Evolutionary conservation across 768 basidiomycete genomes (phyloP).

Genomic region (Tricholoma hemisulphureum): DNA sequence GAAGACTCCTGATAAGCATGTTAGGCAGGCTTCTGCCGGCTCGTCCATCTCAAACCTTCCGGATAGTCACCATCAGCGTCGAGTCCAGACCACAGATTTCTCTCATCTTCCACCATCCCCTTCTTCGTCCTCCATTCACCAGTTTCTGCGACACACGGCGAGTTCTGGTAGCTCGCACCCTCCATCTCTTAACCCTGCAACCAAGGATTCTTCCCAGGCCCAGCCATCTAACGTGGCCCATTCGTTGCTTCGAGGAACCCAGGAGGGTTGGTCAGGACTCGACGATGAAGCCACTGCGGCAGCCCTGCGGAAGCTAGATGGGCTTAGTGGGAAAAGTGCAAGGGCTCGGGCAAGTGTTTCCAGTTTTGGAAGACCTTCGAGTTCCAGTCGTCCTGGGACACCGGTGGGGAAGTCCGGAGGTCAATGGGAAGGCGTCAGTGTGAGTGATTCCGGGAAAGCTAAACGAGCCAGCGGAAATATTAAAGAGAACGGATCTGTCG

Average conservation of each 20-base stretch:
- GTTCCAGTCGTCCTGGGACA: constrained; percentile 70
- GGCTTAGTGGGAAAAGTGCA: constrained; percentile 72
- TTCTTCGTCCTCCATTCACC: constrained; percentile 85
- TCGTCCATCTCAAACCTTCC: constrained; percentile 62
- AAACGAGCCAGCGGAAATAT: constrained; percentile 38
- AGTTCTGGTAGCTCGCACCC: constrained; percentile 40
- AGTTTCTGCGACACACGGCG: constrained; percentile 64
- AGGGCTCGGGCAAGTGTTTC: constrained; percentile 75
- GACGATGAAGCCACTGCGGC: constrained; percentile 89
- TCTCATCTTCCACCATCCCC: constrained; percentile 91
- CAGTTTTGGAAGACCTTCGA: constrained; percentile 65
- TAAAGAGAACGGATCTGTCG: constrained; percentile 37
- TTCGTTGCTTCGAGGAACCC: constrained; percentile 80
- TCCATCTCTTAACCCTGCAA: constrained; percentile 37
- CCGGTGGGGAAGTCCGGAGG: constrained; percentile 60
- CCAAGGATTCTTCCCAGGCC: constrained; percentile 44
- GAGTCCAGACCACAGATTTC: constrained; percentile 73
- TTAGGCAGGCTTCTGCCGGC: constrained; percentile 65
- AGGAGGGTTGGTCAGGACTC: constrained; percentile 86
- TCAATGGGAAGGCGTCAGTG: constrained; percentile 76
- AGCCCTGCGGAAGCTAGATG: constrained; percentile 90
- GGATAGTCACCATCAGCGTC: constrained; percentile 51
- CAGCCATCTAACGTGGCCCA: constrained; percentile 72
- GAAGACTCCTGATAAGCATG: constrained; percentile 47
- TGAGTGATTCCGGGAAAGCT: constrained; percentile 38